A percentile compares a stretch with the other conserved stretches of the same genome.
Conservation (phyloP, 2,329 filamentous ascomycete genomes). For the Microdochium nivale region DNA sequence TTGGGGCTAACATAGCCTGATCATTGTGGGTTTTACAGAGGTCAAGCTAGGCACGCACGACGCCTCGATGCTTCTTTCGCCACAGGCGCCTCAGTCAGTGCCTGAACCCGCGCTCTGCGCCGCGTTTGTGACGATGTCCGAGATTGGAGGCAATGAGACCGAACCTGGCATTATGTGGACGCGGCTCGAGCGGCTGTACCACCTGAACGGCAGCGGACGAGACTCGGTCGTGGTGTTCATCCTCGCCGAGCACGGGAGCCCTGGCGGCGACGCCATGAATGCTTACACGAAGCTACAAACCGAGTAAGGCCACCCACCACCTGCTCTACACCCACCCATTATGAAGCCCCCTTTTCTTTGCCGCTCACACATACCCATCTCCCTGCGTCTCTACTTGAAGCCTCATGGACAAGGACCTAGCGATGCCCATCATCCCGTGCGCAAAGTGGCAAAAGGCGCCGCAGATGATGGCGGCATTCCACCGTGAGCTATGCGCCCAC, state of each 20-base stretch:
- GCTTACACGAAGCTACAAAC: constrained; percentile 34
- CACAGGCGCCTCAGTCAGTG: constrained; percentile 1
- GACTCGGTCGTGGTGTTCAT: constrained; percentile 36
- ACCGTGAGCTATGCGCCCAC: constrained; percentile 16
- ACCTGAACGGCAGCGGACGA: constrained; percentile 26
- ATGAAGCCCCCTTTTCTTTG: too few species aligned
- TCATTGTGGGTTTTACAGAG: constrained; percentile 22
- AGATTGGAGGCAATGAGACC: constrained; percentile 13
- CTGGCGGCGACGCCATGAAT: constrained; percentile 12
- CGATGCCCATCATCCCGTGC: constrained; percentile 33
- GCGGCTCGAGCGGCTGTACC: constrained; percentile 30
- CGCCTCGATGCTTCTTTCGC: constrained; percentile 28
- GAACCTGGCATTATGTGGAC: constrained; percentile 15
- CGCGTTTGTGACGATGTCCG: constrained; percentile 27
- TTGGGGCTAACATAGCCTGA: too few species aligned
- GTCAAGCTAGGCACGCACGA: constrained; percentile 33
- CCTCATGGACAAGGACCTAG: neutral
- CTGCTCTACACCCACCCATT: too few species aligned
- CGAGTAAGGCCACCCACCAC: too few species aligned
- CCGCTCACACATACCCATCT: too few species aligned
- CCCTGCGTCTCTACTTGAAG: constrained; percentile 1
- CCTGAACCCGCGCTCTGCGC: constrained; percentile 21
- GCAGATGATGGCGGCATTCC: constrained; percentile 28
- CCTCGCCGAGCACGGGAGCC: constrained; percentile 10
- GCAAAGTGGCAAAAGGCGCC: constrained; percentile 23